phyloP scores from a whole-genome alignment of 78 protist genomes.

The Dictyostelium intermedium region DNA sequence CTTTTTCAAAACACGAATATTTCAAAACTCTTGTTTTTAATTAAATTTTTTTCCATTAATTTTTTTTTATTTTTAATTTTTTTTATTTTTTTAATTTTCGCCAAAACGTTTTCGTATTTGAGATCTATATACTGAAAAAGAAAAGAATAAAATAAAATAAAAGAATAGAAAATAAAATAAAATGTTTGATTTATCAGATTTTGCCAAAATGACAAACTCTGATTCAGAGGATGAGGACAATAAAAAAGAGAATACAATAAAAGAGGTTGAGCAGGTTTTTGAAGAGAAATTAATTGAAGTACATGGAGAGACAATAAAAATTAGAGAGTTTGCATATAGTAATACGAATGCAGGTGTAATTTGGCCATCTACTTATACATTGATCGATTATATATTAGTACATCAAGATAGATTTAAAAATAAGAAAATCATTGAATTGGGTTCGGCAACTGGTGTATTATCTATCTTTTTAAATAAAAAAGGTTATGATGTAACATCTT shows the following conservation, averaged over 20 bases:
- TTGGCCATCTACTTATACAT: slow-evolving; percentile 44
- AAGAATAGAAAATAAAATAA: not conserved
- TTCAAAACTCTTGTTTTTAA: too few relatives aligned
- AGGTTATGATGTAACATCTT: slow-evolving; percentile 30
- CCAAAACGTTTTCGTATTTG: too few relatives aligned
- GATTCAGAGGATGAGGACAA: slow-evolving; percentile 51
- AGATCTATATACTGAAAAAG: not conserved
- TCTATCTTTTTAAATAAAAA: slow-evolving; percentile 38
- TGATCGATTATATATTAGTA: slow-evolving; percentile 12
- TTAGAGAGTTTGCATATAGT: slow-evolving; percentile 53
- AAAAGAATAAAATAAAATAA: not conserved
- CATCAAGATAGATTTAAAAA: slow-evolving; percentile 18
- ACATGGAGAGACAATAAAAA: slow-evolving; percentile 2
- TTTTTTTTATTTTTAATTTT: not conserved
- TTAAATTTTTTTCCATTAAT: not conserved
- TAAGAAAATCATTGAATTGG: slow-evolving; percentile 46
- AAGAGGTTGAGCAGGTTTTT: slow-evolving; percentile 1
- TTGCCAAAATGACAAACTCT: slow-evolving; percentile 67
- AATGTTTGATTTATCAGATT: slow-evolving; percentile 50
- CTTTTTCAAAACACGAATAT: too few relatives aligned
- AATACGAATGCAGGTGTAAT: slow-evolving; percentile 51
- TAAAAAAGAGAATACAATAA: not conserved
- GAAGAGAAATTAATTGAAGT: slow-evolving; percentile 24
- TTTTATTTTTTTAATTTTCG: too few relatives aligned
- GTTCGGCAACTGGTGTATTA: slow-evolving; percentile 47